phyloP scores from a whole-genome alignment of 257 asterid genomes.

The Dorcoceras hygrometricum region DNA sequence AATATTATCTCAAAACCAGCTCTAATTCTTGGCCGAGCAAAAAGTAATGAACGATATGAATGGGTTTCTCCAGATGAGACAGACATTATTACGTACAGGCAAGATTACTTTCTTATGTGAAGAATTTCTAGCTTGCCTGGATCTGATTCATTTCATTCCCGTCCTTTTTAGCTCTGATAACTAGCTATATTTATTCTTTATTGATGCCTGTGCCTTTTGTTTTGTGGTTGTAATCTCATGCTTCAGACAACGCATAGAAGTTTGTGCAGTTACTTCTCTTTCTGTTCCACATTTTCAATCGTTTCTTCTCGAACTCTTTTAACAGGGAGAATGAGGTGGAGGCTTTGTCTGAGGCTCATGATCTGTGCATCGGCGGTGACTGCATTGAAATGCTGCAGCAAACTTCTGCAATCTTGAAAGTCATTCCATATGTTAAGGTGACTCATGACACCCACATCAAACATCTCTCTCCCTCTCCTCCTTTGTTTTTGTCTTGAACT shows the following conservation, averaged over 20 bases:
- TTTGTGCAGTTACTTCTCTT: slow-evolving; percentile 22
- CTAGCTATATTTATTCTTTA: background rate
- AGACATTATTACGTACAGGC: slow-evolving; percentile 57
- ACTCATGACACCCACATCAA: slow-evolving; percentile 13
- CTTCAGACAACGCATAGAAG: background rate
- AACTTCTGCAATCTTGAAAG: slow-evolving; percentile 67
- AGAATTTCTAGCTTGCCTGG: slow-evolving; percentile 4
- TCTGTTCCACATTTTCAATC: slow-evolving; percentile 14
- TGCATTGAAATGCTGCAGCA: slow-evolving; percentile 93
- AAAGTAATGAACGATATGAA: slow-evolving; percentile 52
- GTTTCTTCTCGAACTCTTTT: slow-evolving; percentile 24
- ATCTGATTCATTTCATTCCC: slow-evolving; percentile 1
- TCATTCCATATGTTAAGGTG: slow-evolving; percentile 92
- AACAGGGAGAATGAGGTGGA: slow-evolving; percentile 77
- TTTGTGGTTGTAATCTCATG: background rate
- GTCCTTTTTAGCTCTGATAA: slow-evolving; percentile 11
- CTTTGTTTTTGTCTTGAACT: slow-evolving; percentile 11
- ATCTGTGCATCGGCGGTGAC: slow-evolving; percentile 95
- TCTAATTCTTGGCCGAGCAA: slow-evolving; percentile 61
- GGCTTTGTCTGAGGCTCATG: slow-evolving; percentile 69
- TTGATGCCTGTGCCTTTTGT: slow-evolving; percentile 14
- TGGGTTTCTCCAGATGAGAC: slow-evolving; percentile 97
- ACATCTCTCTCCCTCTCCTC: background rate
- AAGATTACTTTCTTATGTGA: slow-evolving; percentile 19
- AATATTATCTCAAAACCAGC: slow-evolving; percentile 86